Base-by-base conservation (phyloP, 805 yeast species). In the Wickerhamomyces queroliae region DNA sequence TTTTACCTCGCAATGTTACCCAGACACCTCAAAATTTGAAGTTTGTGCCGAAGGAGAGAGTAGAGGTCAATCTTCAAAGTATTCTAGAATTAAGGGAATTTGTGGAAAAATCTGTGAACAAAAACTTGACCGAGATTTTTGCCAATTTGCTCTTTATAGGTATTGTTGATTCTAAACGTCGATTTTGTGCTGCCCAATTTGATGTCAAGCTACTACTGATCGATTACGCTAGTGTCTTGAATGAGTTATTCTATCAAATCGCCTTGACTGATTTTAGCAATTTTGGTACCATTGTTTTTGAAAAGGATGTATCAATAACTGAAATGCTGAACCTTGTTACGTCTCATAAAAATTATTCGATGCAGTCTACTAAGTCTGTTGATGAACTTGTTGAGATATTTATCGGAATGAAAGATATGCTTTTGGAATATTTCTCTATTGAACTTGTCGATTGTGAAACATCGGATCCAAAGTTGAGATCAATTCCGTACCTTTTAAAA, bases 141-240 rank as follows among this genome's bases (percentile, higher is more conserved):
- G 71, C 82, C 8, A 76, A 83, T 39, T 74, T 83, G 36, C 76
- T 82, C 0, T 86, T 72, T 53, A 82, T 93, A 8, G 99, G 99
- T 0, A 62, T 91, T 3, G 90, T 86, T 2, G 98, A 91, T 55
- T 72, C 73, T 10, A 54, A 61, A 11, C 72, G 77, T 44, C 64
- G 97, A 33, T 64, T 91, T 17, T 80, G 84, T 12, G 83, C 95
- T n/a, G 67, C 91, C 33, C 99, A 93, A 56, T 74, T 80, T 54
- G 96, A 83, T 49, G 83, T 89, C 8, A 78, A 79, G 42, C 64
- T 93, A 12, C 83, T 74, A 55, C 61, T 93, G 19, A 78, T 91
- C 16, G 96, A 91, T 59, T 93, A 88, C 58, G 87, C 82, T 0
- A 70, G 84, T 0, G 56, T 86, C 1, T 67, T 81, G 22, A 61